Percentiles rank a stretch among this genome's conserved stretches.
These are phyloP conservation scores for Pythium aphanidermatum DNA, from an alignment of 352 stramenopile species.

Conservation along the genomic window DNA sequence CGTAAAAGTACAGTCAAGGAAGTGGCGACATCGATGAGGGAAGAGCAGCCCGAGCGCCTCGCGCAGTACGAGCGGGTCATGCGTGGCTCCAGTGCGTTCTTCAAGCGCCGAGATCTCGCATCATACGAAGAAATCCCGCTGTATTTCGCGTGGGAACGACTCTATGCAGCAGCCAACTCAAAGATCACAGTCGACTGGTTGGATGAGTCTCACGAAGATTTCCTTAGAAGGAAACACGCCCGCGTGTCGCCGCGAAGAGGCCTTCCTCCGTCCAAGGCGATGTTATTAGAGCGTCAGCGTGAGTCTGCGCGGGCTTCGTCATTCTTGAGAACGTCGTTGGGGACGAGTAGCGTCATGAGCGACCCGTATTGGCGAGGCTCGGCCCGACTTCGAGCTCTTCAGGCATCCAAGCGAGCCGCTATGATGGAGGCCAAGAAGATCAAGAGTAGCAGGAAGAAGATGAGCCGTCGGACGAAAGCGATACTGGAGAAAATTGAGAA, in stretches of 20 bases:
- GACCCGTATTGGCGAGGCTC: neutral
- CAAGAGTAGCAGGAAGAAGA: too few relatives aligned
- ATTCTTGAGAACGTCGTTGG: too few relatives aligned
- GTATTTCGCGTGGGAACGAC: constrained; percentile 49
- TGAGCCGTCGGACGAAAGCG: too few relatives aligned
- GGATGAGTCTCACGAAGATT: constrained; percentile 25
- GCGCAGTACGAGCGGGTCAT: too few relatives aligned
- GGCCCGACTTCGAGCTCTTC: neutral
- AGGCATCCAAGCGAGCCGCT: neutral
- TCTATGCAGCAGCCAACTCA: constrained; percentile 37
- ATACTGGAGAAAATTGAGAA: too few relatives aligned
- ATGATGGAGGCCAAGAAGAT: too few relatives aligned
- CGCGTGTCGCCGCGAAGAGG: constrained; percentile 29
- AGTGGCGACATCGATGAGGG: too few relatives aligned
- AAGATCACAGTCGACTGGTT: constrained; percentile 45
- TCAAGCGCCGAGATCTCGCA: constrained; percentile 28
- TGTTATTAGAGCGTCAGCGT: constrained; percentile 23
- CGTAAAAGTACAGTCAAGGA: too few relatives aligned
- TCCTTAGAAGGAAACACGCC: constrained; percentile 24
- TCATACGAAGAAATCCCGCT: constrained; percentile 45
- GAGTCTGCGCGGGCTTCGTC: constrained; percentile 22
- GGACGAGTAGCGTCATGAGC: constrained; percentile 10
- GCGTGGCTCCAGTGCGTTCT: too few relatives aligned
- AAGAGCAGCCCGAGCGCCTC: too few relatives aligned
- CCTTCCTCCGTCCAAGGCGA: constrained; percentile 18